Evolutionary conservation across 495 filamentous ascomycete genomes (phyloP).

Genomic region (Pseudomonodictys pantanalensis): DNA sequence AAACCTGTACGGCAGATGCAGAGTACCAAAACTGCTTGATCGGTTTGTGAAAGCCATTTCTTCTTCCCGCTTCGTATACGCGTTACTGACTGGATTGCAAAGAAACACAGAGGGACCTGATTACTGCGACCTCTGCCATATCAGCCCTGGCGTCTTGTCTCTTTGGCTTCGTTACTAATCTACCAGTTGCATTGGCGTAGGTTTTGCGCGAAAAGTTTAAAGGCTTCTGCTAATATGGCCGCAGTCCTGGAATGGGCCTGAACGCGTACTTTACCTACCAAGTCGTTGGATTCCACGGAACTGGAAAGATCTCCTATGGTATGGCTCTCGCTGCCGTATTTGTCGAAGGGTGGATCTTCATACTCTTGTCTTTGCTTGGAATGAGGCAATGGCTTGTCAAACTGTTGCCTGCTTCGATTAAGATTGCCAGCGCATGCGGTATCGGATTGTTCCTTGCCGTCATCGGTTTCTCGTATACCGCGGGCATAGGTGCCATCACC

Average conservation of each 20-base stretch:
- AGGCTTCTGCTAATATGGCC: not conserved
- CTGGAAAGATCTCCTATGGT: constrained; percentile 63
- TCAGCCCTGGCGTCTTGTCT: constrained; percentile 65
- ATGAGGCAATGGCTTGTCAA: constrained; percentile 83
- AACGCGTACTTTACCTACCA: constrained; percentile 86
- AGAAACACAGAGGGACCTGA: constrained; percentile 68
- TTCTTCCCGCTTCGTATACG: not conserved
- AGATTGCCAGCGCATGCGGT: constrained; percentile 77
- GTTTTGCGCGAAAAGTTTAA: not conserved
- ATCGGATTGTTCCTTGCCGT: constrained; percentile 78
- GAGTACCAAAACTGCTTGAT: constrained; percentile 64
- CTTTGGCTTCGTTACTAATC: constrained; percentile 72
- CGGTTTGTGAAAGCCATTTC: constrained; percentile 40
- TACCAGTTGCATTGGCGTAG: constrained; percentile 67
- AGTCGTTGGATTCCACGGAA: constrained; percentile 71
- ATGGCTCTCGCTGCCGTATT: constrained; percentile 78
- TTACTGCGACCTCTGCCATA: constrained; percentile 85
- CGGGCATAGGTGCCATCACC: constrained; percentile 73
- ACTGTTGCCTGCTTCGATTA: constrained; percentile 73
- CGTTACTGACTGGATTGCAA: constrained; percentile 1
- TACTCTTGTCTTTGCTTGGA: constrained; percentile 66
- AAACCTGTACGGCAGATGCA: constrained; percentile 52
- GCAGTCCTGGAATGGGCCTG: constrained; percentile 71
- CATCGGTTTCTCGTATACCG: constrained; percentile 74
- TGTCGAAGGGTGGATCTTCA: constrained; percentile 74